These are phyloP conservation scores for Globisporangium megalacanthum DNA, from an alignment of 352 stramenopile genomes.

Conservation along the genomic window DNA sequence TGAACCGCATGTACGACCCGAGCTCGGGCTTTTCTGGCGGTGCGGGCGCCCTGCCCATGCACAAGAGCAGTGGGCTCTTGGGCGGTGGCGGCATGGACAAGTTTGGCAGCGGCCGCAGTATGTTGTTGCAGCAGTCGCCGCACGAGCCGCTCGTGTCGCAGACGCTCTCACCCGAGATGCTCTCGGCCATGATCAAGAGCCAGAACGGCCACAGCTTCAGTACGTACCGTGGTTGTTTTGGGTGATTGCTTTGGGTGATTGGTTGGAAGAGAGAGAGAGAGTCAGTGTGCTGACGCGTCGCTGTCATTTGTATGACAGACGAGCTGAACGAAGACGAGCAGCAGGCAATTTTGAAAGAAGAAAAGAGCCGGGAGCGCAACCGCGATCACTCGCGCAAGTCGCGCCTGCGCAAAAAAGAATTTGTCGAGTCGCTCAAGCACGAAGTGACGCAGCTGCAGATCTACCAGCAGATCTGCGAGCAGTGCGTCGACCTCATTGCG, in stretches of 20 bases:
- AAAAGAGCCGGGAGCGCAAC: conserved; percentile 89
- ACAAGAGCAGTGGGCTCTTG: conserved; percentile 22
- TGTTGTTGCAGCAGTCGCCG: conserved; percentile 15
- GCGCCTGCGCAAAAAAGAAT: conserved; percentile 92
- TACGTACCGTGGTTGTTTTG: conserved; percentile 15
- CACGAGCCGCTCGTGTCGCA: conserved; percentile 56
- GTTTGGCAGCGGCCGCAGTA: conserved; percentile 9
- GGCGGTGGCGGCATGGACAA: conserved; percentile 10
- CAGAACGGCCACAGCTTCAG: conserved; percentile 51
- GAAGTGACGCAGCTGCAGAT: conserved; percentile 80
- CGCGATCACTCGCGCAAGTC: conserved; percentile 95
- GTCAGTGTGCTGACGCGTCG: neutral
- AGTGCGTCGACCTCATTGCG: conserved; percentile 75
- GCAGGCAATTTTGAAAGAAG: conserved; percentile 72
- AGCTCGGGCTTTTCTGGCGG: conserved; percentile 37
- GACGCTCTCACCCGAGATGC: conserved; percentile 73
- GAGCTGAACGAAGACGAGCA: conserved; percentile 80
- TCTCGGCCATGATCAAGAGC: conserved; percentile 81
- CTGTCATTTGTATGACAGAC: conserved; percentile 16
- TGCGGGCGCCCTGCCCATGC: conserved; percentile 28
- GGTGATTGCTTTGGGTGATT: neutral
- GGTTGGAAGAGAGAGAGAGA: neutral
- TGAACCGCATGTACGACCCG: conserved; percentile 69
- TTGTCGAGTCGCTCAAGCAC: conserved; percentile 91
- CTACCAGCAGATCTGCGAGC: conserved; percentile 82